Base-by-base conservation (phyloP, 345 rosid species). In the Physaria fendleri region DNA sequence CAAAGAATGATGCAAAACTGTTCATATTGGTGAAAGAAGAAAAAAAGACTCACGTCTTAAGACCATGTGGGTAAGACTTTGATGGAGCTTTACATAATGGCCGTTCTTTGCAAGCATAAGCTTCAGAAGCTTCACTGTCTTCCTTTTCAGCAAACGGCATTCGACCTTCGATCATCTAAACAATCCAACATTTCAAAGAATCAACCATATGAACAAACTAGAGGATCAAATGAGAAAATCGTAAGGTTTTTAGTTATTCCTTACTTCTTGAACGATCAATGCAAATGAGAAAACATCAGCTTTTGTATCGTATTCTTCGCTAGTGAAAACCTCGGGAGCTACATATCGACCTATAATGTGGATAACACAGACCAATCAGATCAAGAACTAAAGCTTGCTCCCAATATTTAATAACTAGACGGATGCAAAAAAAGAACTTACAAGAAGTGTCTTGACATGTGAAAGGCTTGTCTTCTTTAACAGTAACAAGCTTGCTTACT, bases 251-350 rank as follows among this genome's bases (percentile, higher is more conserved):
- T 15, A 0, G 14, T 28, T 14, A 8, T 6, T 40, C 24, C 59
- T 71, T 70, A 86, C 96, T 88, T 92, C 98, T 61, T 92, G 96
- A 56, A 88, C 73, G 22, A 92, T 92, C 70, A 92, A 74, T 24
- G 96, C 96, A 74, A 88, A 92, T 23, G 96, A 84, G 79, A 92
- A 92, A 7, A 92, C 93, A 70, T 92, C 98, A 39, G 82, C 96
- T 82, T 92, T 92, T 35, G 93, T 92, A 59, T 80, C 98, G 42
- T 88, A 92, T 20, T 79, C 87, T 77, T 62, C 83, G 32, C 73
- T 73, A 40, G 54, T 78, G 71, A 86, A 79, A 66, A 84, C 93
- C 73, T 88, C 98, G 0, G 98, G 96, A 30, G 96, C 96, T 37
- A 85, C 71, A 49, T 92, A 92, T 12, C 93, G 84, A 53, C 83